Base-by-base conservation (phyloP, 345 rosid species). In the Ceriops tagal region DNA sequence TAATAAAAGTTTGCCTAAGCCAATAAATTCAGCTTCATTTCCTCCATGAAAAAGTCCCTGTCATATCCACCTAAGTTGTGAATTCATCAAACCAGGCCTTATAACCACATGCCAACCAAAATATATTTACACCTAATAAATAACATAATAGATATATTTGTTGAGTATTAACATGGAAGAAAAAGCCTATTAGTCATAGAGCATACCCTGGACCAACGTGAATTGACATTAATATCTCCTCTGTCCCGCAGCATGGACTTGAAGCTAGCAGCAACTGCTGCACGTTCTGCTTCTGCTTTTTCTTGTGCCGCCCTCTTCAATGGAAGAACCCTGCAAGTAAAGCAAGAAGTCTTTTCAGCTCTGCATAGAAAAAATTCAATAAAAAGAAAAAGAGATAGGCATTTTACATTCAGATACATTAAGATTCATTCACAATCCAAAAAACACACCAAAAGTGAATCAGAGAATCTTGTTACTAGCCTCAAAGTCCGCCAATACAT, bases 181-280 rank as follows among this genome's bases (percentile, higher is more conserved):
- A 66, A 32, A 24, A 32, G 19, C 59, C 53, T 13, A 37, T n/a
- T 37, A 9, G 20, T 53, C 55, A 26, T 21, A 22, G 18, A 63
- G 57, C 58, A 30, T 79, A 95, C 99, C 96, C 87, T 89, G 60
- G 93, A 88, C 99, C 99, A 95, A 56, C 89, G 93, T 71, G 90
- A 87, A 79, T 77, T 76, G 52, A 81, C 66, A 65, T 82, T 84
- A 65, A 95, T 69, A 78, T 89, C 92, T 77, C 84, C 90, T 62
- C 67, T 85, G 35, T 95, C 98, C 26, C 34, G 84, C 70, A 95
- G 90, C 96, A 95, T 79, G 73, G 87, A 82, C 80, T 90, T 95
- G 79, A 92, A 92, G 80, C 88, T 77, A 51, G 90, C 82, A 64
- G 91, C 79, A 21, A 84, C 83, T 10, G 89, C 89, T 34, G 87